Base-by-base conservation (phyloP, 495 filamentous ascomycete genomes). In the Talaromyces trachyspermus region DNA sequence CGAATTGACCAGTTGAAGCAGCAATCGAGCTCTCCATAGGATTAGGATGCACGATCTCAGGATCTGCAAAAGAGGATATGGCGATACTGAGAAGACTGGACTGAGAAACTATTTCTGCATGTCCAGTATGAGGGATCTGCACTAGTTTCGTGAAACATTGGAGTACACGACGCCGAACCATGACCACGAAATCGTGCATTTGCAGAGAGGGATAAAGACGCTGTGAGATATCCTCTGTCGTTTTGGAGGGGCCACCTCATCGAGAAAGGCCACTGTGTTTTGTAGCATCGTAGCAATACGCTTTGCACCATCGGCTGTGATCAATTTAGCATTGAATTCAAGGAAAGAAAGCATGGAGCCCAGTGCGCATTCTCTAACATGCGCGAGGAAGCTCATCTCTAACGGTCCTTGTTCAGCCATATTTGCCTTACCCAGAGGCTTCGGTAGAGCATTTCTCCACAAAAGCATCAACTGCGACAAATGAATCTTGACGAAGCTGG, bases 401-500 rank as follows among this genome's bases (percentile, higher is more conserved):
- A 96, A 67, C 44, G 84, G 74, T 46, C 84, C 86, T 9, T 89
- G 76, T 59, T 92, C 81, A 4, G 81, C 79, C 38, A 83, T 85
- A 46, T 91, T 91, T 50, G 96, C 91, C 63, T 86, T 92, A 19
- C 86, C 80, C 9, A 97, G 59, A n/a, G 94, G 91, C 55, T 89
- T 95, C 4, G 92, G 92, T 26, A 99, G 69, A 2, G 92, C 90
- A 66, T 95, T 97, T 62, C 95, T 95, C 92, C 92, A 99, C 10
- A 99, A 74, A n/a, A 97, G 66, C 43, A 97, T 81, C 37, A 99
- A 70, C 62, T 97, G 92, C 2, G 91, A 91, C 15, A 99, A 75
- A 68, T 97, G 92, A 32, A 95, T 97, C 65, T 99, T 99, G 64
- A 97, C 91, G 61, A 99, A 99, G 60, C 95, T 96, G 4, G 94